Evolutionary conservation across 176 grass and related monocot genomes (phyloP), one percentile per base, ranked within the genome.

Genomic region (Juncus inflexus): DNA sequence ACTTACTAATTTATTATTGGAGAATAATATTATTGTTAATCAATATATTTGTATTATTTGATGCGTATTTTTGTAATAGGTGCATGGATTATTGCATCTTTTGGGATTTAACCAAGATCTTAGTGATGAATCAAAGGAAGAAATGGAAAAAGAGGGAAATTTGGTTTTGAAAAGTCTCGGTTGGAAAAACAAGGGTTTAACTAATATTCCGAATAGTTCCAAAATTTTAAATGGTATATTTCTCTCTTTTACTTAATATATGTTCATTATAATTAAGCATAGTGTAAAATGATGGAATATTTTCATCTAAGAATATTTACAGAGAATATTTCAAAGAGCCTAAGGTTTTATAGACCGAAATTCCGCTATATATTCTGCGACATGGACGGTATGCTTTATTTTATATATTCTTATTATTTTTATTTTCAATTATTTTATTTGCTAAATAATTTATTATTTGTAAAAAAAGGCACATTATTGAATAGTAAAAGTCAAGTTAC

Each of bases 301-400:
- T 86, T 56, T 15, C 76, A 74, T 84, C 61, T 81, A 86, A 81
- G 78, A 81, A 78, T 88, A 62, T 89, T 91, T 82, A 75, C 83
- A 91, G 94, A 73, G 69, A 66, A 80, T 72, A 47, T 78, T 64
- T 74, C 72, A 15, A 58, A 82, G 64, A 65, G n/a, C 58, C 78
- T 97, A n/a, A 77, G 94, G 61, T 97, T 97, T 75, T 97, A 89
- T 70, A 89, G 80, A 79, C 94, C 87, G 63, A 97, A 97, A 62
- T 97, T 91, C 78, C 89, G 77, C 59, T 89, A 86, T 78, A 89
- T 97, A 19, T 97, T 97, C 63, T 97, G 88, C 72, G 94, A 97
- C 78, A 78, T 97, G 88, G 94, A 97, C 89, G 94, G 94, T 97
- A 84, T 58, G 66, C 45, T 39, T 37, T 28, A 28, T 28, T 76